Percentiles rank a stretch among this genome's conserved stretches.
phyloP scores from a whole-genome alignment of 2,329 filamentous ascomycete species.

The Aspergillaceae sp. region DNA sequence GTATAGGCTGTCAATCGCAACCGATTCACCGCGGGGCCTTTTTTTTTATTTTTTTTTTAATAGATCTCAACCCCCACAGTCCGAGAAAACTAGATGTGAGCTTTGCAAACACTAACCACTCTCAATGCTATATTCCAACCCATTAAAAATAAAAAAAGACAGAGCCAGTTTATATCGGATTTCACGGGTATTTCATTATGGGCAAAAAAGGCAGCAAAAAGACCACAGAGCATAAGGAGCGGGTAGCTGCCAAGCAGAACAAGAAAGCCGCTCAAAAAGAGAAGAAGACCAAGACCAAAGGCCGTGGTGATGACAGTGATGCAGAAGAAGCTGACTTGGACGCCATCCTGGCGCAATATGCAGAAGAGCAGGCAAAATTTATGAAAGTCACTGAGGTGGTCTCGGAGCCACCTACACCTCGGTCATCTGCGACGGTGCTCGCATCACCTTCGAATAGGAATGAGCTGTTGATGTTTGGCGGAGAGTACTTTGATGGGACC shows the following conservation, averaged over 20 bases:
- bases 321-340: conserved; percentile 90
- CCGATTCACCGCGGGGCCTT: neutral
- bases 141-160: neutral
- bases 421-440: conserved; percentile 72
- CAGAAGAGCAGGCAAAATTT: conserved; percentile 85
- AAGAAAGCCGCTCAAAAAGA: conserved; percentile 69
- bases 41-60: no score
- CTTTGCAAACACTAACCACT: no score
- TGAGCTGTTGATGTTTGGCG: conserved; percentile 84
- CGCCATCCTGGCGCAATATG: conserved; percentile 84
- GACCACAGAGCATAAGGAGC: conserved; percentile 49
- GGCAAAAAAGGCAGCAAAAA: conserved; percentile 51
- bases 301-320: conserved; percentile 57
- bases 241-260: conserved; percentile 64
- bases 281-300: conserved; percentile 69
- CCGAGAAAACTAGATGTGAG: neutral
- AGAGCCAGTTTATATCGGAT: no score
- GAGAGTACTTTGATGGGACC: conserved; percentile 91
- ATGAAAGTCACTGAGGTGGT: conserved; percentile 82
- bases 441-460: conserved; percentile 79
- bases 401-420: conserved; percentile 62
- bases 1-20: no score
- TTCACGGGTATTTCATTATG: conserved; percentile 24
- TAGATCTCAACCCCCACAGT: conserved; percentile 1
- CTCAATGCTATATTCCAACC: neutral